Base-by-base conservation (phyloP, 164 flowering plant species). In the Vitis rupestris region DNA sequence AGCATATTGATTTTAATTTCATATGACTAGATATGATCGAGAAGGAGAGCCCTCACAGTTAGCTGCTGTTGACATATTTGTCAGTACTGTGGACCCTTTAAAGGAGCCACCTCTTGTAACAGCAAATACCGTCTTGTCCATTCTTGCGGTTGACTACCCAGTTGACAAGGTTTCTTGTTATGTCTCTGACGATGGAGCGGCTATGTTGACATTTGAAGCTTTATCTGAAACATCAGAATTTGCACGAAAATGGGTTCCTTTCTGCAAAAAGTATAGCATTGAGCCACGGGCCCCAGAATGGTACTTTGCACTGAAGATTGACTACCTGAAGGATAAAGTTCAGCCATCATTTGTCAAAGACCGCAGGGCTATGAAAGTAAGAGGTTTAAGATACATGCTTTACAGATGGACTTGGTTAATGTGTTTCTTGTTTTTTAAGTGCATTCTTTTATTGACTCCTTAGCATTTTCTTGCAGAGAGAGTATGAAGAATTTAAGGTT, bases 21-120 rank as follows among this genome's bases (percentile, higher is more conserved):
- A 3, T 80, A 16, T 76, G 63, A 3, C 14, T 48, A 93, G 98
- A 79, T 93, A 93, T 82, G 98, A 93, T 54, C 82, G 83, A 50
- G 98, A 91, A 81, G 98, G 95, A 58, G 94, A 91, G 75, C 91
- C 92, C 30, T 93, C 98, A 72, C 94, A 91, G 74, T 71, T 93
- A 70, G 96, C 98, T 80, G 93, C 94, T 78, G 92, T 93, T 67
- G 98, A 93, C 79, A 87, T 93, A 11, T 93, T 93, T 78, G 98
- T 93, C 72, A 91, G 98, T 87, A 93, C 97, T 70, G 98, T 93
- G 16, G 98, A 93, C 73, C 98, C 98, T 49, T 73, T 91, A 50
- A 93, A 93, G 78, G 98, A 93, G 81, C 98, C 98, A 37, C 98
- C 98, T 23, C 89, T 93, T 76, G 97, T 93, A 50, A 93, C 98